phyloP scores from a whole-genome alignment of 2,329 filamentous ascomycete genomes.

The Zasmidium cellare region DNA sequence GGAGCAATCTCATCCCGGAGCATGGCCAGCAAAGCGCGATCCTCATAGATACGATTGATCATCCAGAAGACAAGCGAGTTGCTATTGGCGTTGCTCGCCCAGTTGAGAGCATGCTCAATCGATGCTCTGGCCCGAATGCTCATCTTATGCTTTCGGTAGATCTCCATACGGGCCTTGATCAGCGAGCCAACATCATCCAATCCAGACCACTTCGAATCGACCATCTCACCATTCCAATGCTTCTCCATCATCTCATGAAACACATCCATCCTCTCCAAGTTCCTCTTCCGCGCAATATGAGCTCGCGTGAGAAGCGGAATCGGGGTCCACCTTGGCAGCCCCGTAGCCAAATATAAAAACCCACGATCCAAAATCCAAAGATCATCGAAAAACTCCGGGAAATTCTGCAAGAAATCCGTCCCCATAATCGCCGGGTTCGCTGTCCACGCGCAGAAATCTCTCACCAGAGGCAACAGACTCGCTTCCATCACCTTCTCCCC shows the following conservation, averaged over 20 bases:
- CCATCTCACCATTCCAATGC: constrained; percentile 29
- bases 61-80: constrained; percentile 48
- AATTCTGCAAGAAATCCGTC: constrained; percentile 51
- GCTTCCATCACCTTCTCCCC: constrained; percentile 52
- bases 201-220: constrained; percentile 35
- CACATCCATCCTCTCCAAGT: constrained; percentile 25
- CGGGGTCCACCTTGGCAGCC: constrained; percentile 57
- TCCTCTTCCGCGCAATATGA: constrained; percentile 39
- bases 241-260: constrained; percentile 37
- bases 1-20: constrained; percentile 38
- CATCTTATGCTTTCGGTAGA: constrained; percentile 34
- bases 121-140: constrained; percentile 35
- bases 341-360: constrained; percentile 55
- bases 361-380: constrained; percentile 57
- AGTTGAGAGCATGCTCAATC: constrained; percentile 52
- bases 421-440: constrained; percentile 56
- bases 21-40: constrained; percentile 30
- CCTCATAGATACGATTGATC: constrained; percentile 37
- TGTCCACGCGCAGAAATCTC: constrained; percentile 57
- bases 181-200: constrained; percentile 38
- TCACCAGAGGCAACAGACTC: constrained; percentile 53
- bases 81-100: constrained; percentile 57
- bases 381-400: constrained; percentile 55
- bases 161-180: constrained; percentile 31
- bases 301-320: constrained; percentile 52